These are phyloP conservation scores for Limtongozyma cylindracea DNA, from an alignment of 805 yeast genomes.

Conservation along the genomic window DNA sequence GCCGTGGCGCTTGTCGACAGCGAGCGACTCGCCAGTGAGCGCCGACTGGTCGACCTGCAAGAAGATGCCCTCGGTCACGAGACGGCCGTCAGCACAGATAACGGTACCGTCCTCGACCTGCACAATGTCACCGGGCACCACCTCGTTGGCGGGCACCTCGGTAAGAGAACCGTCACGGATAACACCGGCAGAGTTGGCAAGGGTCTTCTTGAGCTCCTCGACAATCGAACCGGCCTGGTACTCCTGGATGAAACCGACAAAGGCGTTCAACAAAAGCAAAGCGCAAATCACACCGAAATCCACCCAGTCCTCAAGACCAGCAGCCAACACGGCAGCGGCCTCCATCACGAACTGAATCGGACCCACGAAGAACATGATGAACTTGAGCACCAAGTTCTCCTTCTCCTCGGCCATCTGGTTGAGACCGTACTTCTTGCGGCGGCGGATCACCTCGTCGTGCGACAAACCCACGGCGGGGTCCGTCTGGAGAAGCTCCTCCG, in stretches of 20 bases:
- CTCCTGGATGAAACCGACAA: constrained; percentile 92
- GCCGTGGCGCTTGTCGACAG: constrained; percentile 79
- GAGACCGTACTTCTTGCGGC: constrained; percentile 79
- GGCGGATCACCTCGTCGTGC: constrained; percentile 49
- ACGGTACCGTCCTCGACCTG: constrained; percentile 86
- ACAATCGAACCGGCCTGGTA: constrained; percentile 97
- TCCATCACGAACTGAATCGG: constrained; percentile 96
- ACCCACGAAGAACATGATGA: constrained; percentile 74
- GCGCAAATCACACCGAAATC: constrained; percentile 96
- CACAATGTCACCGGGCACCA: constrained; percentile 88
- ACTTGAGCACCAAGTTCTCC: constrained; percentile 59
- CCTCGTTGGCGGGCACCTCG: constrained; percentile 62
- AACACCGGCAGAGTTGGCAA: constrained; percentile 73
- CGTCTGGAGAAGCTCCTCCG: constrained; percentile 68
- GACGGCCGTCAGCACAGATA: constrained; percentile 81
- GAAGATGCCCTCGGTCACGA: constrained; percentile 65
- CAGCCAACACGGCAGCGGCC: constrained; percentile 87
- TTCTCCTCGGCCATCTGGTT: constrained; percentile 81
- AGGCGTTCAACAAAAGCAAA: constrained; percentile 64
- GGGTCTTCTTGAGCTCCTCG: constrained; percentile 84
- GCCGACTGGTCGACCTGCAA: constrained; percentile 92
- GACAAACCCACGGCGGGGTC: constrained; percentile 58
- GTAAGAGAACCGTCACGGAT: constrained; percentile 58
- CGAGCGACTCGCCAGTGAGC: constrained; percentile 91
- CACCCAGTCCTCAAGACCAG: constrained; percentile 95